These are phyloP conservation scores for Triglochin maritima DNA, from an alignment of 106 monocot species.

Conservation along the genomic window DNA sequence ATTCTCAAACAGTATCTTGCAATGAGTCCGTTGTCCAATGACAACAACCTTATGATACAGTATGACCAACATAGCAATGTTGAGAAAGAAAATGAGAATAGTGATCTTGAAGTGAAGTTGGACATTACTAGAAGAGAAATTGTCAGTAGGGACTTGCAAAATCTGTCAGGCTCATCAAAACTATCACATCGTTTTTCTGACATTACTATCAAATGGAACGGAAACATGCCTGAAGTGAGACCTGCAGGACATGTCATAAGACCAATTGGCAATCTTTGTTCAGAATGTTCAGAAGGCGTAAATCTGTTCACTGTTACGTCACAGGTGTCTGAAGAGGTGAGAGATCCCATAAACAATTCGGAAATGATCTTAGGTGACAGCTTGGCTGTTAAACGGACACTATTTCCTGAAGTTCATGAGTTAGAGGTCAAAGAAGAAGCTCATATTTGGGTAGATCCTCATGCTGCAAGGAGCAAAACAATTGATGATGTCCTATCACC, in stretches of 20 bases:
- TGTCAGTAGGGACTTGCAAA: neutral
- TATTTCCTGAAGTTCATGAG: no score
- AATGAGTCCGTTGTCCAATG: constrained; percentile 1
- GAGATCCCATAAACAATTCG: no score
- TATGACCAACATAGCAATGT: neutral
- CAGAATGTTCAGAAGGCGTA: no score
- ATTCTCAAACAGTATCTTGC: neutral
- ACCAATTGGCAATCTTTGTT: neutral
- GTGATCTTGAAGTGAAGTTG: neutral
- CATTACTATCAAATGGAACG: neutral
- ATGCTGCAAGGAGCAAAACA: no score
- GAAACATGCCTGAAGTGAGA: neutral
- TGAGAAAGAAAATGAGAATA: neutral
- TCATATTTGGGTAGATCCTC: no score
- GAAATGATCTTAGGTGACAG: no score
- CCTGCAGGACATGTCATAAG: neutral
- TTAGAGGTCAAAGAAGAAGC: no score
- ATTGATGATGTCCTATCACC: no score
- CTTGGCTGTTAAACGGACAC: no score
- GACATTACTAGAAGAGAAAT: neutral
- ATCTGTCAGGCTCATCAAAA: neutral
- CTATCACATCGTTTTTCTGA: neutral
- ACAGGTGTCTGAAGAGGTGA: no score
- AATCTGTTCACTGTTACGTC: no score
- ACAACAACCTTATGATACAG: neutral